A percentile compares a stretch with the other conserved stretches of the same genome.
phyloP scores from a whole-genome alignment of 2,329 filamentous ascomycete species.

The Colletotrichum endophyticum region DNA sequence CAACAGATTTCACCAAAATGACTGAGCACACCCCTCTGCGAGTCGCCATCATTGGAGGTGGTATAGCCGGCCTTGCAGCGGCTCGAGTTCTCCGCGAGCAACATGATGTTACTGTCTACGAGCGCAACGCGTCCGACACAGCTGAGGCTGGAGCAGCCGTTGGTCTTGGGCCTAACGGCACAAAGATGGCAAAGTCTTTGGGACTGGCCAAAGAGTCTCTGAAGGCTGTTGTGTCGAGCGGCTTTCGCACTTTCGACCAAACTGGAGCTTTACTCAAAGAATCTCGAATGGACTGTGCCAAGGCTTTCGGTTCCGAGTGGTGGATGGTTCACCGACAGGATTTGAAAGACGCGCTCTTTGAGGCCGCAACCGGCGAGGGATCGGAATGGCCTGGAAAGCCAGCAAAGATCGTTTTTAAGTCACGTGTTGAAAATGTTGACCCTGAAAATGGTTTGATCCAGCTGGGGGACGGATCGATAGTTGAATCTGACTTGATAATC shows the following conservation, averaged over 20 bases:
- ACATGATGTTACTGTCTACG: not conserved
- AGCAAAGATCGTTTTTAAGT: not conserved
- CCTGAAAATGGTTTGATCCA: not conserved
- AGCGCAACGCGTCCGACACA: not conserved
- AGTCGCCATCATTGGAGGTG: not conserved
- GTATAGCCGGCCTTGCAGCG: not conserved
- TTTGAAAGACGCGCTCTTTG: not conserved
- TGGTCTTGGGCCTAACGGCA: not conserved
- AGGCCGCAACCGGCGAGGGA: not conserved
- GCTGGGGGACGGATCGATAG: not conserved
- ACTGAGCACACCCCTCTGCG: not conserved
- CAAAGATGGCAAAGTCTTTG: not conserved
- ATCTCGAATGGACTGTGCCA: not conserved
- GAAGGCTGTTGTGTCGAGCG: not conserved
- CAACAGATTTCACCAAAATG: not conserved
- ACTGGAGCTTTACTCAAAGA: not conserved
- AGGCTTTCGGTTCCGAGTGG: not conserved
- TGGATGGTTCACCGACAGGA: not conserved
- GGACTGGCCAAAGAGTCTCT: not conserved
- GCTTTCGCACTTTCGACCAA: not conserved
- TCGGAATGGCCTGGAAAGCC: not conserved
- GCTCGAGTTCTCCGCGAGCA: not conserved
- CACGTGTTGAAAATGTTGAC: not conserved
- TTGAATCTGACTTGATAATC: not conserved
- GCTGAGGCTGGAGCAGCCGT: not conserved